A percentile compares a stretch with the other conserved stretches of the same genome.
These are phyloP conservation scores for Coemansia sp. DNA, from an alignment of 192 early-diverging fungal species.

Conservation along the genomic window DNA sequence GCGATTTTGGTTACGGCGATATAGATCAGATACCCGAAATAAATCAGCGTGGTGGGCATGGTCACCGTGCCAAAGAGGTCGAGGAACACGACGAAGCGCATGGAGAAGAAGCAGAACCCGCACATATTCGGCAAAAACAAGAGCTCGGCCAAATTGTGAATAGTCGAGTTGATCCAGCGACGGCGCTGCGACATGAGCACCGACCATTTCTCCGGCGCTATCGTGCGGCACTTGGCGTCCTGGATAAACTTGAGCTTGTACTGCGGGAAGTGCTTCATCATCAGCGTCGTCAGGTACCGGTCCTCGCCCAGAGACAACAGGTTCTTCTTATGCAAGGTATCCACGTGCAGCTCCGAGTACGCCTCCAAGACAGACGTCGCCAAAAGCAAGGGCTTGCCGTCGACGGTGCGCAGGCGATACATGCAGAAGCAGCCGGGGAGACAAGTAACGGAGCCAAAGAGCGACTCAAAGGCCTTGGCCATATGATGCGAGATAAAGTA, in stretches of 20 bases:
- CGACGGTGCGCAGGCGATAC: slow-evolving; percentile 71
- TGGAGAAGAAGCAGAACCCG: slow-evolving; percentile 96
- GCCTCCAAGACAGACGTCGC: slow-evolving; percentile 77
- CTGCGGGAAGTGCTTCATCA: slow-evolving; percentile 97
- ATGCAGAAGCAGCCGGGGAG: slow-evolving; percentile 89
- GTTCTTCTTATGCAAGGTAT: slow-evolving; percentile 98
- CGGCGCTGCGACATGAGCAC: slow-evolving; percentile 93
- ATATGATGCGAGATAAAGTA: slow-evolving; percentile 94
- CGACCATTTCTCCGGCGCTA: slow-evolving; percentile 86
- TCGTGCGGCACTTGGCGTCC: slow-evolving; percentile 86
- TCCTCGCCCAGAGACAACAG: slow-evolving; percentile 94
- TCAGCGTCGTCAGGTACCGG: slow-evolving; percentile 93
- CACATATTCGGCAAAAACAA: slow-evolving; percentile 84
- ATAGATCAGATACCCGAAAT: slow-evolving; percentile 80
- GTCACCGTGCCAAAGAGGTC: slow-evolving; percentile 86
- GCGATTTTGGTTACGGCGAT: slow-evolving; percentile 60
- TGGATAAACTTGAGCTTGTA: slow-evolving; percentile 91
- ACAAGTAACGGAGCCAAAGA: slow-evolving; percentile 81
- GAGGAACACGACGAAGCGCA: slow-evolving; percentile 95
- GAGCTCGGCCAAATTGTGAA: slow-evolving; percentile 94
- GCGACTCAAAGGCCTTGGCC: slow-evolving; percentile 84
- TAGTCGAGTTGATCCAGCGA: slow-evolving; percentile 99
- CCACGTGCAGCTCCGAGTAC: slow-evolving; percentile 89
- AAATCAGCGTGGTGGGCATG: slow-evolving; percentile 78
- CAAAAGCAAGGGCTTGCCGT: slow-evolving; percentile 74